A percentile compares a stretch with the other conserved stretches of the same genome.
Evolutionary conservation across 2,329 filamentous ascomycete species (phyloP).

Genomic region (Tricladium varicosporioides): DNA sequence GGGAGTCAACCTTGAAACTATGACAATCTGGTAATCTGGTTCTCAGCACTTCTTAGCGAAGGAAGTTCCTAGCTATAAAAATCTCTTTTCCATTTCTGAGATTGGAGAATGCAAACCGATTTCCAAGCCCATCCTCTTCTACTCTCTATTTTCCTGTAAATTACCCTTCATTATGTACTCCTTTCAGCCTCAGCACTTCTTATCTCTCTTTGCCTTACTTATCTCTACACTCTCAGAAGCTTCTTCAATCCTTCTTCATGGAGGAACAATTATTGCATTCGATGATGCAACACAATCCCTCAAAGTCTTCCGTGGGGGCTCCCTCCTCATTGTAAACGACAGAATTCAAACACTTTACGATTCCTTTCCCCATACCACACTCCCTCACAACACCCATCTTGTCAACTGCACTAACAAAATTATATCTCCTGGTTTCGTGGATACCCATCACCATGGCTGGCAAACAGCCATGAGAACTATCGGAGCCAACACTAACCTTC

Average conservation of each 20-base stretch:
- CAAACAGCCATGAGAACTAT: conserved; percentile 36
- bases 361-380: neutral
- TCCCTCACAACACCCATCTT: neutral
- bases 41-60: no score
- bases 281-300: neutral
- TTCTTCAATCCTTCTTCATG: neutral
- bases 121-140: no score
- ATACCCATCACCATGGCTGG: conserved; percentile 34
- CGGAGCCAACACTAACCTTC: conserved; percentile 37
- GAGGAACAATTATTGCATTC: neutral
- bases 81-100: no score
- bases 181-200: no score
- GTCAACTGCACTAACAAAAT: conserved; percentile 24
- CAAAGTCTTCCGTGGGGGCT: neutral
- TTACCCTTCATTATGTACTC: no score
- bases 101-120: no score
- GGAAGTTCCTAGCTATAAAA: no score
- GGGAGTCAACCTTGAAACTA: no score
- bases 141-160: no score
- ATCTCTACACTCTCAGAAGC: neutral
- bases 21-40: no score
- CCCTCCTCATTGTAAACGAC: neutral
- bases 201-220: no score
- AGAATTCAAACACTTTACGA: neutral
- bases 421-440: conserved; percentile 36